phyloP scores from a whole-genome alignment of 164 flowering plant genomes.

The Hamamelis virginiana region DNA sequence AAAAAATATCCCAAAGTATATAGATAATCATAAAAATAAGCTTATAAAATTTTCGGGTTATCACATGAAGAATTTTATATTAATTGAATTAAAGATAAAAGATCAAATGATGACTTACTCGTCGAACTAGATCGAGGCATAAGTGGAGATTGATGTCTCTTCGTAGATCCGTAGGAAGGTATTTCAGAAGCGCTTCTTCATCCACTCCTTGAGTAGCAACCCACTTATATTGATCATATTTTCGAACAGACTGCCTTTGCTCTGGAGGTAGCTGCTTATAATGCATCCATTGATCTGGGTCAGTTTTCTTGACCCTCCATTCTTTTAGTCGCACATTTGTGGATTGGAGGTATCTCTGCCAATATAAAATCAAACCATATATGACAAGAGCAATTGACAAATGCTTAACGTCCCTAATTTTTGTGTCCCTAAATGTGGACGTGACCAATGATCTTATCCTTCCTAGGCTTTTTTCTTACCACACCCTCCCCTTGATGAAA shows the following conservation, averaged over 20 bases:
- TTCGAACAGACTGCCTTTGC: constrained; percentile 56
- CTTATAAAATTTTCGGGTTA: no score
- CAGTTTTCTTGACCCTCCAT: constrained; percentile 83
- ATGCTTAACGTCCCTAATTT: no score
- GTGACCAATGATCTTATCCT: no score
- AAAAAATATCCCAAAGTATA: no score
- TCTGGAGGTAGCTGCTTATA: constrained; percentile 86
- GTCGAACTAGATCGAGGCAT: constrained; percentile 79
- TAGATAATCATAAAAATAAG: no score
- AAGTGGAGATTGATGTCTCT: constrained; percentile 89
- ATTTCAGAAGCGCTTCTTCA: constrained; percentile 67
- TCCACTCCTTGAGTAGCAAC: constrained; percentile 87
- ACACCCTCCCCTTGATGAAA: no score
- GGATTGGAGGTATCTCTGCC: constrained; percentile 84
- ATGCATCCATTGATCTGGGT: constrained; percentile 93
- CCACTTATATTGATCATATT: constrained; percentile 87
- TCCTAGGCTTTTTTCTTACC: no score
- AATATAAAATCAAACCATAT: background rate
- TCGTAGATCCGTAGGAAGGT: constrained; percentile 78
- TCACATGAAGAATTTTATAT: no score
- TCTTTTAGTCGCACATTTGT: constrained; percentile 80
- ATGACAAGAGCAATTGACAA: no score
- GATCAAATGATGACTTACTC: no score
- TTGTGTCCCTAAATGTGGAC: no score
- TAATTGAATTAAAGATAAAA: no score